Conservation (phyloP, 169 alveolate genomes). For the Theileria parva region DNA sequence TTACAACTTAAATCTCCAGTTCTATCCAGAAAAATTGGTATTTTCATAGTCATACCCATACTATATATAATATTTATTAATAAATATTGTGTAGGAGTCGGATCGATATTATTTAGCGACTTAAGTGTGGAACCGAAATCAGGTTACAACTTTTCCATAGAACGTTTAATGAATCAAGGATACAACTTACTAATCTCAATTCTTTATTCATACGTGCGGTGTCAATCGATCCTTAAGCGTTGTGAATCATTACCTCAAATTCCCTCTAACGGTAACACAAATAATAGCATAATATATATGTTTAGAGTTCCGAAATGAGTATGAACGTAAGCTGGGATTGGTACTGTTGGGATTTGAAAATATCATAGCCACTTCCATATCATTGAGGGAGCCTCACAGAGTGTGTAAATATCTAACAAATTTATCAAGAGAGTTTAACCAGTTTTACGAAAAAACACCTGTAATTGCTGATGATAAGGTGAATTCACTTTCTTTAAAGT, state of each 20-base stretch:
- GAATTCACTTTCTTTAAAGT: slow-evolving; percentile 15
- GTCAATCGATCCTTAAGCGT: slow-evolving; percentile 13
- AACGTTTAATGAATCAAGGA: slow-evolving; percentile 54
- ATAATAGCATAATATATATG: neutral
- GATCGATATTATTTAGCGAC: slow-evolving; percentile 56
- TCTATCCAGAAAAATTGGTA: slow-evolving; percentile 47
- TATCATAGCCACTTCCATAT: slow-evolving; percentile 20
- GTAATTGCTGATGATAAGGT: slow-evolving; percentile 24
- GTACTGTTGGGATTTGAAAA: slow-evolving; percentile 36
- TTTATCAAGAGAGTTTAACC: slow-evolving; percentile 27
- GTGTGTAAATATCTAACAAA: slow-evolving; percentile 50
- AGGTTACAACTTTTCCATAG: slow-evolving; percentile 37
- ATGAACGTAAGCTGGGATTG: slow-evolving; percentile 41
- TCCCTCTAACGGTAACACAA: neutral
- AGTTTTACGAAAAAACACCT: slow-evolving; percentile 31
- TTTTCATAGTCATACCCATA: too few species aligned
- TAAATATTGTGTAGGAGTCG: slow-evolving; percentile 21
- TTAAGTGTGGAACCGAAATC: slow-evolving; percentile 27
- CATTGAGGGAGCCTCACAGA: slow-evolving; percentile 45
- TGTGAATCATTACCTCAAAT: neutral
- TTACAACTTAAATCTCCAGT: neutral
- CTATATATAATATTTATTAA: neutral
- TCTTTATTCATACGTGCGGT: slow-evolving; percentile 40
- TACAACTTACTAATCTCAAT: slow-evolving; percentile 46
- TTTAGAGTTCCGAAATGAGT: slow-evolving; percentile 21